A percentile compares a stretch with the other conserved stretches of the same genome.
phyloP scores from a whole-genome alignment of 2,329 filamentous ascomycete species.

The Ophiosphaerella herpotricha region DNA sequence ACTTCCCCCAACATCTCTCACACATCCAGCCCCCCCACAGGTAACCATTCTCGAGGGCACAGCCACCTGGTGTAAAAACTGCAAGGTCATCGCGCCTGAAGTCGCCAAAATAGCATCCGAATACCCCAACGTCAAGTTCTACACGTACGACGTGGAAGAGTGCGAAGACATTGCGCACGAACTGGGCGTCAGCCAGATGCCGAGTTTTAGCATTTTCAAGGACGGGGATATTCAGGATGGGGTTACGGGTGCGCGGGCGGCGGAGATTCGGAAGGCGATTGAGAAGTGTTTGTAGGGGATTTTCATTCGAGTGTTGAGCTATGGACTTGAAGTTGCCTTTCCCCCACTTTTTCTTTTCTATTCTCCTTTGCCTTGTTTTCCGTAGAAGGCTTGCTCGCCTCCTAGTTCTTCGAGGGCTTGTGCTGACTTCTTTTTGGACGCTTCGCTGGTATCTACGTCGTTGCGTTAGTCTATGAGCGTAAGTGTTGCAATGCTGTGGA shows the following conservation, averaged over 20 bases:
- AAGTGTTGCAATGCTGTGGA: neutral
- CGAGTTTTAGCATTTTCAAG: constrained; percentile 35
- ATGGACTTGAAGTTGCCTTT: no score
- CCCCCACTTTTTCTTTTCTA: constrained; percentile 9
- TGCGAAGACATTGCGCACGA: constrained; percentile 38
- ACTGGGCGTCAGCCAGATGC: constrained; percentile 32
- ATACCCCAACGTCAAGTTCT: constrained; percentile 32
- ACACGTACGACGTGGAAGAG: constrained; percentile 37
- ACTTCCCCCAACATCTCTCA: no score
- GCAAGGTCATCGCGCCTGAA: constrained; percentile 33
- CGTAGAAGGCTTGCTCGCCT: constrained; percentile 52
- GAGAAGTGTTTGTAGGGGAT: constrained; percentile 21
- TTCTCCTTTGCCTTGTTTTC: constrained; percentile 48
- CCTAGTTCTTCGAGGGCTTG: constrained; percentile 50
- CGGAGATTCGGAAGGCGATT: constrained; percentile 29
- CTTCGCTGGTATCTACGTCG: constrained; percentile 20
- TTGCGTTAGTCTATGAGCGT: neutral
- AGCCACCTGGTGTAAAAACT: constrained; percentile 36
- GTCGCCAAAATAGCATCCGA: constrained; percentile 30
- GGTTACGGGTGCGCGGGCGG: constrained; percentile 24
- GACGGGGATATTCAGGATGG: constrained; percentile 35
- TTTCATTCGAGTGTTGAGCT: no score
- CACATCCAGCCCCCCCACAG: neutral
- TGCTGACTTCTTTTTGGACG: constrained; percentile 53
- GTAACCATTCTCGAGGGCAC: constrained; percentile 34